Evolutionary conservation across 192 early-diverging fungal genomes (phyloP).

Genomic region (Umbelopsis isabellina): DNA sequence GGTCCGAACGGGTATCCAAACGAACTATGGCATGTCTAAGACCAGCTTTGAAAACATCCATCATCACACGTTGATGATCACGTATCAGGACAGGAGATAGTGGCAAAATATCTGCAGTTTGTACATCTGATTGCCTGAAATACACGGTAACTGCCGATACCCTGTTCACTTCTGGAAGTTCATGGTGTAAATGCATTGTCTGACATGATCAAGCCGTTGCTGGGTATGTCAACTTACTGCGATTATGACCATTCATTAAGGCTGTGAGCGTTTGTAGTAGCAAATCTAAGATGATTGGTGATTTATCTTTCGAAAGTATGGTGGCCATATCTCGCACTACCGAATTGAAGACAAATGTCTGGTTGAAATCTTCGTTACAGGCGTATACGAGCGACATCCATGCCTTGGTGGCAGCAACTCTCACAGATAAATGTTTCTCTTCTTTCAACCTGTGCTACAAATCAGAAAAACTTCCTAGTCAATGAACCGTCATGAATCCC

Average conservation of each 20-base stretch:
- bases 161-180: background rate
- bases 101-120: background rate
- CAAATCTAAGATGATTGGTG: background rate
- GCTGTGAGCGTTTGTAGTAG: background rate
- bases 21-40: background rate
- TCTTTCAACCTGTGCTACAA: background rate
- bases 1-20: background rate
- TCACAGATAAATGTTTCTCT: slow-evolving; percentile 15
- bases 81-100: background rate
- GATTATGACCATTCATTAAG: background rate
- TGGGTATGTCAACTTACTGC: background rate
- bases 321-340: background rate
- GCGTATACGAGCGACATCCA: slow-evolving; percentile 12
- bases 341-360: slow-evolving; percentile 5
- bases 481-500: background rate
- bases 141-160: background rate
- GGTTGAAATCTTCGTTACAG: slow-evolving; percentile 3
- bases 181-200: background rate
- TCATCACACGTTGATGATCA: background rate
- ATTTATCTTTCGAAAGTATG: slow-evolving; percentile 13
- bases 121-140: background rate
- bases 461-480: background rate
- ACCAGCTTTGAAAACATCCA: background rate
- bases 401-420: background rate
- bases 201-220: too few relatives aligned